Conservation (phyloP, 148 eudicot species). For the Suaeda aralocaspica region DNA sequence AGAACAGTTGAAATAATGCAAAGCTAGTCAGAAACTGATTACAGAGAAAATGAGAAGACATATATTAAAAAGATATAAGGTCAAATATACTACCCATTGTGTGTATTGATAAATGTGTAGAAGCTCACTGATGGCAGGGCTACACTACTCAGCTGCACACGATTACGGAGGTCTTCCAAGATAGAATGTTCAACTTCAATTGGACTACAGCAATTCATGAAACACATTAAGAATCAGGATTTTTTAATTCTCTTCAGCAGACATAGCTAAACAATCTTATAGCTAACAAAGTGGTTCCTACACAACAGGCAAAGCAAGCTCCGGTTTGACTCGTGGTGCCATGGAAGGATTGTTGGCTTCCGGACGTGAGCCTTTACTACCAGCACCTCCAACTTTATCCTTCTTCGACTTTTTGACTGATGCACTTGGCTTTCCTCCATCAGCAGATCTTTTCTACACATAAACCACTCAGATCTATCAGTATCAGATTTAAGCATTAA, state of each 20-base stretch:
- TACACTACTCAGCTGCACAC: slow-evolving; percentile 81
- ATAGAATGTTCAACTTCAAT: slow-evolving; percentile 84
- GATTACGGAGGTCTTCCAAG: slow-evolving; percentile 88
- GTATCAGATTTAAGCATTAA: slow-evolving; percentile 4
- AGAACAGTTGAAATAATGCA: slow-evolving; percentile 18
- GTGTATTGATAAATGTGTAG: slow-evolving; percentile 88
- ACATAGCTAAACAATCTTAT: background rate
- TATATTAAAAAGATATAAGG: slow-evolving; percentile 1
- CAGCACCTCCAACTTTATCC: slow-evolving; percentile 64
- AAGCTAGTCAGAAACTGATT: slow-evolving; percentile 14
- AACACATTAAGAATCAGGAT: background rate
- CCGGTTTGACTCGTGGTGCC: slow-evolving; percentile 92
- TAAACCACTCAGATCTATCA: slow-evolving; percentile 4
- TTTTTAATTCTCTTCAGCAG: background rate
- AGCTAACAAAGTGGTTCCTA: slow-evolving; percentile 26
- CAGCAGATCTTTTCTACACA: slow-evolving; percentile 67
- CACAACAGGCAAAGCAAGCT: slow-evolving; percentile 84
- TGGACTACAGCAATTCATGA: slow-evolving; percentile 35
- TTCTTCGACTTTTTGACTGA: slow-evolving; percentile 76
- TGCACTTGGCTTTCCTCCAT: slow-evolving; percentile 87
- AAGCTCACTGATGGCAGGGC: slow-evolving; percentile 91
- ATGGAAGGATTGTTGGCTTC: slow-evolving; percentile 48
- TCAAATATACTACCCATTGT: slow-evolving; percentile 56
- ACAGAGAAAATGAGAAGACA: background rate
- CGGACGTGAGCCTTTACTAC: slow-evolving; percentile 60